Base-by-base conservation (phyloP, 176 grass and related monocot genomes). In the Themeda triandra region DNA sequence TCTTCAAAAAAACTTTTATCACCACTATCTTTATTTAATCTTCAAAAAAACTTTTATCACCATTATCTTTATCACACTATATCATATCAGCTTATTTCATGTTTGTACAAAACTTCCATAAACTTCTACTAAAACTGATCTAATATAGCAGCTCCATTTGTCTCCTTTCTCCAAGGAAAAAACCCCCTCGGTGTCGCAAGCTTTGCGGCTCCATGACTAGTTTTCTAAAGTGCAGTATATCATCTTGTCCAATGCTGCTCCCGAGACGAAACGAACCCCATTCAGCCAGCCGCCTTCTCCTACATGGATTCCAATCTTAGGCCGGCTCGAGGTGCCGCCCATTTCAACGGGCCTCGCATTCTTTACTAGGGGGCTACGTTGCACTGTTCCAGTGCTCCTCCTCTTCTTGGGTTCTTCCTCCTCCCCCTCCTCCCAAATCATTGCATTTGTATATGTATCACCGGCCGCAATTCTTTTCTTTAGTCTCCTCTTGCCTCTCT, bases 281-380 rank as follows among this genome's bases (percentile, higher is more conserved):
- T 40, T 5, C 73, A 41, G 53, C 53, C 73, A 41, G 53, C 53
- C 53, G 53, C 8, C 21, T 56, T 36, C 36, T 69, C 63, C 56
- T 35, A 35, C 33, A 3, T 63, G 36, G 56, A 42, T 78, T 74
- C 60, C 81, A 89, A 39, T 80, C 76, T 74, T 84, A 88, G 87
- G 87, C 23, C 81, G 68, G 87, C 82, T 89, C 76, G 82, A 89
- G 82, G 87, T 67, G 76, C 69, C 60, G 69, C 87, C 36, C 76
- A 8, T 37, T 80, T 83, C 87, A 73, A 78, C 86, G 53, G 8
- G 64, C 27, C 78, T 44, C 69, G 19, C 53, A 58, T 58, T 58
- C 21, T 58, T 58, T 58, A 58, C 53, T n/a, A 9, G 51, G 7
- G 53, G 19, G 18, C 6, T 58, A 58, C 53, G 21, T 58, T n/a